Evolutionary conservation across 2,329 filamentous ascomycete genomes (phyloP), one percentile per base, ranked within the genome.

Genomic region (Colletotrichum nymphaeae): DNA sequence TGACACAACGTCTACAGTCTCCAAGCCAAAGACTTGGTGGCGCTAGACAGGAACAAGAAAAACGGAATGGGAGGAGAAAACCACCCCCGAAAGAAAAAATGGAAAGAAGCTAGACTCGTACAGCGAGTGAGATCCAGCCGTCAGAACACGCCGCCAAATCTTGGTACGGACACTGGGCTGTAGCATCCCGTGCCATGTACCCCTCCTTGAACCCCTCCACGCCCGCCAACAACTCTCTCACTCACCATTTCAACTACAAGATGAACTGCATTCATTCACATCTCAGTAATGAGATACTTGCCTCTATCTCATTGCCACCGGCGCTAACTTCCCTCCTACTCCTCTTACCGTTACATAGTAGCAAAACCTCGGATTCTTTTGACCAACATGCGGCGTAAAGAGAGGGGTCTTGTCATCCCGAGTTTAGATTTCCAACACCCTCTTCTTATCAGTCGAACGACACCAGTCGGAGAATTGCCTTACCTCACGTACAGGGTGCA

Each of bases 101-200:
- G 28, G 52, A 26, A 5, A 24, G 9, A 26, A 16, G n/a, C 35
- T 32, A 66, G 46, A 42, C 49, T 53, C 35, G 16, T 49, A 32
- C 67, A 57, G 24, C 70, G 37, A 70, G 70, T 70, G 60, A 60
- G 67, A 70, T 70, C 46, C 55, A 70, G 70, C 67, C 67, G 70
- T 26, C 60, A 56, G 67, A 60, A 55, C 67, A 73, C 60, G 70
- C 67, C 30, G 59, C 55, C 60, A 67, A 67, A 73, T 73, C 62
- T 70, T 73, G 63, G 60, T 64, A 66, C 63, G 42, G 19, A 49
- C 19, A 49, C 42, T 9, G 19, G 42, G 42, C 42, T 49, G 42
- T 49, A 49, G 42, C 42, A 49, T 49, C 42, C 56, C 32, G 16
- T 49, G 2, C 24, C 28, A 11, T 32, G 46, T 14, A 57, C 55